Evolutionary conservation across 306 rosid species (phyloP).

Genomic region (Acacia crassicarpa): DNA sequence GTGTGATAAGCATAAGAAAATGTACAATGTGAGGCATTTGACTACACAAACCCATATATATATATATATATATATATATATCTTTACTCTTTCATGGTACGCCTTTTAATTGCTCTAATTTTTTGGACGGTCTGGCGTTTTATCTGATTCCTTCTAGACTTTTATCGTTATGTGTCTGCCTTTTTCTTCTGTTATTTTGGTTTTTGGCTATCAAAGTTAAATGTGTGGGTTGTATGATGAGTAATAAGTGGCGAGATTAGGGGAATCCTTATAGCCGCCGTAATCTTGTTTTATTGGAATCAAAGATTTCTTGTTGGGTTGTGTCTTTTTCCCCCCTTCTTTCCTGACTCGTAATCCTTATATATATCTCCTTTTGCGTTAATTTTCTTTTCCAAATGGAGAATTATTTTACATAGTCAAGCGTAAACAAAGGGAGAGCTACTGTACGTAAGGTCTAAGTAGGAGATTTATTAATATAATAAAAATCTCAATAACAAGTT

Average conservation of each 20-base stretch:
- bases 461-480: too few species aligned
- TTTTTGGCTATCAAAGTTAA: constrained; percentile 13
- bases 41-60: neutral
- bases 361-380: too few species aligned
- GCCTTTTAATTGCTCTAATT: constrained; percentile 13
- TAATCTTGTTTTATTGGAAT: constrained; percentile 44
- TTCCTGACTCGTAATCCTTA: too few species aligned
- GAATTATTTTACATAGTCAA: too few species aligned
- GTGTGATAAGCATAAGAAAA: constrained; percentile 28
- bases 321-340: neutral
- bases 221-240: constrained; percentile 42
- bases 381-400: too few species aligned
- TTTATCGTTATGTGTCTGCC: neutral
- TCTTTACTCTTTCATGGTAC: constrained; percentile 15
- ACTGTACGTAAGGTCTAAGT: too few species aligned
- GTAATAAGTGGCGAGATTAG: constrained; percentile 88
- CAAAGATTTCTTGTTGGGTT: constrained; percentile 1
- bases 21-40: constrained; percentile 24
- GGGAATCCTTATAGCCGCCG: constrained; percentile 69
- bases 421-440: too few species aligned
- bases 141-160: constrained; percentile 26
- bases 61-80: neutral
- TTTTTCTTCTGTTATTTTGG: neutral
- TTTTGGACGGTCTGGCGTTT: constrained; percentile 19
- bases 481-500: too few species aligned